These are phyloP conservation scores for Colletotrichum sp. DNA, from an alignment of 2,329 filamentous ascomycete genomes.

Conservation along the genomic window DNA sequence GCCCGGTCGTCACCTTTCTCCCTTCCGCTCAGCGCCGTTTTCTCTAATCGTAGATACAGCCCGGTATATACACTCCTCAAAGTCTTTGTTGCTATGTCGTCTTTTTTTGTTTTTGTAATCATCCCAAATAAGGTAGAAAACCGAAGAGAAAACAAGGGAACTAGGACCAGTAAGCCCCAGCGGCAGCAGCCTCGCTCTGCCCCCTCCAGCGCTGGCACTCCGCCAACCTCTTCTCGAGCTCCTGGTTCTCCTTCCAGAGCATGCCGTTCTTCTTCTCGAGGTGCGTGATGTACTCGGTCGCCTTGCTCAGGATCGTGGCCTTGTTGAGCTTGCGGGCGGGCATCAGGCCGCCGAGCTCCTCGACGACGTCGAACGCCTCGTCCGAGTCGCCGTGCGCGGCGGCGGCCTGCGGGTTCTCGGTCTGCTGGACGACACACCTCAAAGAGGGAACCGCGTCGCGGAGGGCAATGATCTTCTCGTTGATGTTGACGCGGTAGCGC, in stretches of 20 bases:
- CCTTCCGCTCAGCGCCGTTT: not conserved
- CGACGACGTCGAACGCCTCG: slow-evolving; percentile 25
- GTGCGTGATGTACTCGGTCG: slow-evolving; percentile 41
- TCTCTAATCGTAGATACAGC: not conserved
- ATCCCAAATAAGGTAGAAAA: not conserved
- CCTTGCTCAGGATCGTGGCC: slow-evolving; percentile 45
- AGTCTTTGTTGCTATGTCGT: not conserved
- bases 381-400: slow-evolving; percentile 28
- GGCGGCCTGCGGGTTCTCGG: slow-evolving; percentile 24
- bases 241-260: slow-evolving; percentile 35
- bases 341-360: slow-evolving; percentile 34
- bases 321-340: slow-evolving; percentile 47
- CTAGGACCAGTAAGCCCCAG: slow-evolving; percentile 1
- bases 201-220: slow-evolving; percentile 15
- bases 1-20: not conserved
- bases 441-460: slow-evolving; percentile 69
- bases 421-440: slow-evolving; percentile 38
- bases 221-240: slow-evolving; percentile 31
- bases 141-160: accelerated
- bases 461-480: slow-evolving; percentile 81
- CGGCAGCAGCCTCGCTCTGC: slow-evolving; percentile 1
- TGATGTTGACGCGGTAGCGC: slow-evolving; percentile 81
- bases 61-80: not conserved
- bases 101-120: not conserved
- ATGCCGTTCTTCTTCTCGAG: slow-evolving; percentile 38